Conservation (phyloP, 148 eudicot genomes). For the Nyssa sinensis region DNA sequence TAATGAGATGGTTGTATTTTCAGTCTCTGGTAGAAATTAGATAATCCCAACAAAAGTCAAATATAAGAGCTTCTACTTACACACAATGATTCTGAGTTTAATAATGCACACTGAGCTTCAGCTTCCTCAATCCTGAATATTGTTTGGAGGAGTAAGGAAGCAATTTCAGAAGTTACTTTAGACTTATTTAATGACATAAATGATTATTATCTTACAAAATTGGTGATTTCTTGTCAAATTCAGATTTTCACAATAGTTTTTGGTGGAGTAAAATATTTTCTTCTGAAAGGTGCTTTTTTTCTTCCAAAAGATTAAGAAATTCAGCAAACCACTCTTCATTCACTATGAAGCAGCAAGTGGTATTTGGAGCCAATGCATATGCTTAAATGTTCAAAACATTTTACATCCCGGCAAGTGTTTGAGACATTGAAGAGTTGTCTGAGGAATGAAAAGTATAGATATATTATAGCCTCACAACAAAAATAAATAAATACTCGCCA, state of each 20-base stretch:
- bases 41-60: not conserved
- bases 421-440: not conserved
- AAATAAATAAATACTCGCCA: too few species aligned
- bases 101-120: conserved; percentile 93
- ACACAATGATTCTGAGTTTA: conserved; percentile 78
- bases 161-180: conserved; percentile 3
- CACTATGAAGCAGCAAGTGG: not conserved
- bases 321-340: not conserved
- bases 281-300: not conserved
- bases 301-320: not conserved
- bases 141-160: conserved; percentile 3
- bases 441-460: not conserved
- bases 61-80: conserved; percentile 39
- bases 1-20: not conserved
- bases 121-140: conserved; percentile 83
- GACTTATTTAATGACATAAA: not conserved
- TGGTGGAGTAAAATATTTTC: not conserved
- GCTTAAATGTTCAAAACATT: not conserved
- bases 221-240: not conserved
- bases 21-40: not conserved
- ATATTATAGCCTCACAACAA: not conserved
- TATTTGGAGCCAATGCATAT: not conserved
- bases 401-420: not conserved
- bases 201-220: not conserved
- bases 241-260: not conserved